Evolutionary conservation across 2,329 filamentous ascomycete genomes (phyloP), one percentile per base, ranked within the genome.

Genomic region (Nemania serpens): DNA sequence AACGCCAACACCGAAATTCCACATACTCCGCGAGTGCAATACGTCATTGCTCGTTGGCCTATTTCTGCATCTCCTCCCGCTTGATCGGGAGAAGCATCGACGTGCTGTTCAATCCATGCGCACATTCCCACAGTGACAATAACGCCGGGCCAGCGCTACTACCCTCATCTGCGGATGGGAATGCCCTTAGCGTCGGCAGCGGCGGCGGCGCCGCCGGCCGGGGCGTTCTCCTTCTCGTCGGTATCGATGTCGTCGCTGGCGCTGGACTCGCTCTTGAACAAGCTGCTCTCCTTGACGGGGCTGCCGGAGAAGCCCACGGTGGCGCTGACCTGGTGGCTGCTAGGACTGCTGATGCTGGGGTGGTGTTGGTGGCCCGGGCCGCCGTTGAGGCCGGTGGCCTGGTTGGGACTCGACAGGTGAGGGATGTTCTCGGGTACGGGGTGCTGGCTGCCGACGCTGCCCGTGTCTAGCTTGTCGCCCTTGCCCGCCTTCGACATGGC

Each of bases 401-500:
- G 71, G 77, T 84, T 77, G 62, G 89, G 88, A 58, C 89, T 89
- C 45, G 89, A 88, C 69, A 94, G 85, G 81, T 97, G 93, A 33
- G 93, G 93, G 77, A 97, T 97, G 77, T 96, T 96, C 79, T 97
- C 93, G 68, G 93, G 93, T 53, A 93, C 89, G 56, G 95, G 95
- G 77, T 99, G 95, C 79, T 97, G 90, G 72, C 91, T 93, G 72
- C 95, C 95, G 73, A 99, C 91, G 73, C 90, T 90, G 74, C 94
- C 96, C 62, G 96, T 91, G 74, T 96, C 94, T 73, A 95, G 90
- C 74, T 95, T 91, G 73, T 93, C 91, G 76, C 92, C 93, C 81
- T 98, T 98, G 78, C 95, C 95, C 62, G 95, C 95, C 82, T 97
- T 97, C 78, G 91, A 94, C 80, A 97, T 91, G 74, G 93, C 93